Base-by-base conservation (phyloP, 2,329 filamentous ascomycete genomes). In the Cladosporium sp. region DNA sequence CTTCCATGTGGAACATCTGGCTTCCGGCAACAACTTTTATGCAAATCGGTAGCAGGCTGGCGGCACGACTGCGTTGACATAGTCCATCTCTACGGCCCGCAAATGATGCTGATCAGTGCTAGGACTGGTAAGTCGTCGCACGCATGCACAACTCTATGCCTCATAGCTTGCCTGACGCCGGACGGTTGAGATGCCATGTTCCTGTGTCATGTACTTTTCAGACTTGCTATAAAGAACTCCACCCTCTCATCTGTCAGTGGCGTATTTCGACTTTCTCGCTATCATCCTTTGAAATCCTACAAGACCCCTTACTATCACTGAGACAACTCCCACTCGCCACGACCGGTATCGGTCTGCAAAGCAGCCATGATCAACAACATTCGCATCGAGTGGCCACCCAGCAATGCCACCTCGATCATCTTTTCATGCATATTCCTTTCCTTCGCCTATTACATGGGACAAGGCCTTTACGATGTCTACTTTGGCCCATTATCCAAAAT, bases 401-500 rank as follows among this genome's bases (percentile, higher is more conserved):
- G 9, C 17, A 40, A 55, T 15, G 25, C 52, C 15, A 1, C 10
- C 4, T 55, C 54, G 10, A 28, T 64, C 5, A 35, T 49, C 15
- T 28, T 60, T 20, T 48, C 49, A n/a, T 60, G 61, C n/a, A 24
- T 51, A 28, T 36, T 13, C 19, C 32, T 63, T 4, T 65, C 59
- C 15, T 5, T 62, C 28, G n/a, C 59, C 52, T 65, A 63, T 47
- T 40, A 48, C 19, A 5, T 62, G 17, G 51, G 37, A 22, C 40
- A 36, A 17, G 55, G 58, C 25, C 60, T 75, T 36, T 75, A 77
- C 64, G 73, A 71, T 56, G 59, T 74, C 17, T 77, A 70, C 61
- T 74, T 79, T 57, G 73, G 77, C 35, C 76, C 77, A 3, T 68
- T 79, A 0, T 64, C 67, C 19, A 71, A 74, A 39, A 75, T 74